Percentiles rank a stretch among this genome's conserved stretches.
phyloP scores from a whole-genome alignment of 306 rosid genomes.

The Cucumis cinereus region DNA sequence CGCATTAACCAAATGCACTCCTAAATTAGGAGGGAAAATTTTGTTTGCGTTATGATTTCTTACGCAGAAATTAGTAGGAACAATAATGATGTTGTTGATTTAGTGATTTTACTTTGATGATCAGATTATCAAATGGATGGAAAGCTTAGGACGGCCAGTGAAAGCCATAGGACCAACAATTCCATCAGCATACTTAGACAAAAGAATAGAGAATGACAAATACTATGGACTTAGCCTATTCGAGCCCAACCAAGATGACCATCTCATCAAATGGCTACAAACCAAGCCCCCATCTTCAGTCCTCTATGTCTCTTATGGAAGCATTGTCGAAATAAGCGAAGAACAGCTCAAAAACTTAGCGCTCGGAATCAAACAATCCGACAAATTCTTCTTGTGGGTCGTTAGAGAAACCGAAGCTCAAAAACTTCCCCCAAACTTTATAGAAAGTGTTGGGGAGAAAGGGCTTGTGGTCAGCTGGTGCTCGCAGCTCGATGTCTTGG shows the following conservation, averaged over 20 bases:
- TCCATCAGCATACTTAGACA: constrained; percentile 14
- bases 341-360: constrained; percentile 10
- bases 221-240: constrained; percentile 7
- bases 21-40: too few relatives aligned
- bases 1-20: too few relatives aligned
- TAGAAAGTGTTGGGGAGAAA: neutral
- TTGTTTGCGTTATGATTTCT: too few relatives aligned
- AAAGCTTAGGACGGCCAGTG: constrained; percentile 1
- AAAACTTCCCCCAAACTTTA: constrained; percentile 9
- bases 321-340: constrained; percentile 1
- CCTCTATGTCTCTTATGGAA: constrained; percentile 7
- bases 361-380: neutral
- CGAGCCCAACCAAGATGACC: neutral
- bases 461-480: constrained; percentile 8
- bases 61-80: neutral
- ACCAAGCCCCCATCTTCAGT: constrained; percentile 3
- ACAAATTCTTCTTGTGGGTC: constrained; percentile 8
- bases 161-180: constrained; percentile 10
- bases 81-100: neutral
- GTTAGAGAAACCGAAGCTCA: constrained; percentile 6
- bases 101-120: neutral
- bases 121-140: constrained; percentile 14
- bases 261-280: constrained; percentile 9
- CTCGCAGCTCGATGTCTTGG: constrained; percentile 5
- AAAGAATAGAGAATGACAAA: constrained; percentile 4